phyloP scores from a whole-genome alignment of 129 eudicot species.

The Flaveria trinervia region DNA sequence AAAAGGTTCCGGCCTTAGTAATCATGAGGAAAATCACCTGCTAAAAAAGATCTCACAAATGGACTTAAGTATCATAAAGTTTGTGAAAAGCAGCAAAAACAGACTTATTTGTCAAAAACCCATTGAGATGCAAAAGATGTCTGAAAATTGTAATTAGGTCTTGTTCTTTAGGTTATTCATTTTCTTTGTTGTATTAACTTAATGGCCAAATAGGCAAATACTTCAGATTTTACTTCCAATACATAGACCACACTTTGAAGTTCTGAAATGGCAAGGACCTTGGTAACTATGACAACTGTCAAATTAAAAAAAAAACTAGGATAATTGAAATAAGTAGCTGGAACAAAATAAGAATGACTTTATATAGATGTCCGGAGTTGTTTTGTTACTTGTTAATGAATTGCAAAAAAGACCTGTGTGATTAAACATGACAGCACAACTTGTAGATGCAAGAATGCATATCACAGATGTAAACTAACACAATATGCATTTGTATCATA shows the following conservation, averaged over 20 bases:
- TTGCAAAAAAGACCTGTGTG: not conserved
- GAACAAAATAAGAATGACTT: not conserved
- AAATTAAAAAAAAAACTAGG: not conserved
- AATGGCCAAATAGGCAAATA: not conserved
- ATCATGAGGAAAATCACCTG: not conserved
- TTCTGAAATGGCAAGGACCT: not conserved
- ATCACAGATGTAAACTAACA: not conserved
- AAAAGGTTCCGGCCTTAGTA: not conserved
- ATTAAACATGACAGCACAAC: slow-evolving; percentile 3
- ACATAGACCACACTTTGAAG: not conserved
- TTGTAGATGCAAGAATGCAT: not conserved
- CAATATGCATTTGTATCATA: not conserved
- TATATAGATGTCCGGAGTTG: not conserved
- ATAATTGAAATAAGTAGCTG: not conserved
- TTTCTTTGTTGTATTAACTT: not conserved
- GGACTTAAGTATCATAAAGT: not conserved
- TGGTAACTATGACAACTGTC: not conserved
- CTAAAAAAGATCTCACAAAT: not conserved
- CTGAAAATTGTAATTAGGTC: not conserved
- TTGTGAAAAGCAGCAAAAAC: not conserved
- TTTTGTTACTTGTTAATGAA: not conserved
- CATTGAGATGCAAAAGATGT: too few relatives aligned
- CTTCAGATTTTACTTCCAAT: not conserved
- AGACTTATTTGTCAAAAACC: not conserved
- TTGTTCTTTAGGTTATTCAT: not conserved